These are phyloP conservation scores for Penicillium sp. DNA, from an alignment of 2,329 filamentous ascomycete genomes.

Conservation along the genomic window DNA sequence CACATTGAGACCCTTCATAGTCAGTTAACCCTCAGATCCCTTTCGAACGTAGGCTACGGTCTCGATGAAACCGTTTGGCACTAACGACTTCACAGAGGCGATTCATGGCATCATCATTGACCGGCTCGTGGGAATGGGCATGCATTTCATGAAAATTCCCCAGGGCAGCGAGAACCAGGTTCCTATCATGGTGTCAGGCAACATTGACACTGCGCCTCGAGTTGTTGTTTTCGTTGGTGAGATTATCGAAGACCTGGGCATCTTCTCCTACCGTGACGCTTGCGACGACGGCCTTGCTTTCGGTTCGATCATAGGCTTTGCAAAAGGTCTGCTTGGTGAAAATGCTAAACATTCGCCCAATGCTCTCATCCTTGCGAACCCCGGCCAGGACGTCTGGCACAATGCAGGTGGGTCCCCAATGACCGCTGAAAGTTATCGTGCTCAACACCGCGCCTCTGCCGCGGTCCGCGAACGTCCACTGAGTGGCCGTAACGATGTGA, in stretches of 20 bases:
- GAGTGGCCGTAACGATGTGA: constrained; percentile 48
- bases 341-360: constrained; percentile 19
- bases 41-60: neutral
- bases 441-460: constrained; percentile 54
- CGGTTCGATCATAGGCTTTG: constrained; percentile 62
- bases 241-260: constrained; percentile 59
- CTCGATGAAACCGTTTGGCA: neutral
- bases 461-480: constrained; percentile 45
- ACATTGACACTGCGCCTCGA: constrained; percentile 51
- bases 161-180: constrained; percentile 48
- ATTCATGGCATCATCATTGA: constrained; percentile 52
- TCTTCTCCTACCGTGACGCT: constrained; percentile 62
- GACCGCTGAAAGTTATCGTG: constrained; percentile 49
- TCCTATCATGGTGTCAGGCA: constrained; percentile 57
- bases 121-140: constrained; percentile 54
- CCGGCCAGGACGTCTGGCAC: constrained; percentile 69
- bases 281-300: constrained; percentile 57
- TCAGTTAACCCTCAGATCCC: constrained; percentile 26
- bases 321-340: constrained; percentile 38
- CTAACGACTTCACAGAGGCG: constrained; percentile 32
- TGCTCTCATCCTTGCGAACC: constrained; percentile 63
- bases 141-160: constrained; percentile 56
- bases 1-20: constrained; percentile 68
- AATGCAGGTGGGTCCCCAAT: constrained; percentile 54
- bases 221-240: constrained; percentile 70